Base-by-base conservation (phyloP, 2,329 filamentous ascomycete species). In the Huntiella bhutanensis region DNA sequence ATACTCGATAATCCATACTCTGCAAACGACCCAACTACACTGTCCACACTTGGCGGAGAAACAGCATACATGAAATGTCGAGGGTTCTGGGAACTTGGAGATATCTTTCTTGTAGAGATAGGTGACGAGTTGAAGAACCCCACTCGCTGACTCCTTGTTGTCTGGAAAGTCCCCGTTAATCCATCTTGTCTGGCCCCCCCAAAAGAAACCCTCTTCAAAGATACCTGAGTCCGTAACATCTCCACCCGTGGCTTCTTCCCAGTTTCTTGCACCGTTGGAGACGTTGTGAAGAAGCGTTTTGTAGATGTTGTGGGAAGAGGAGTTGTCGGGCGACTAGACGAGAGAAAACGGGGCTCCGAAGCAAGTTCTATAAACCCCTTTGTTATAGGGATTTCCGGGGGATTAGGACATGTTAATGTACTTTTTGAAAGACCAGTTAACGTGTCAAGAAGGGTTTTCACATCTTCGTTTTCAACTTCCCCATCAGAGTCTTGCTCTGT, bases 1-100 rank as follows among this genome's bases (percentile, higher is more conserved):
- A 82, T 70, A 49, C 78, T 68, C 0, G 82, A 80, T 6, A 77
- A 37, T 11, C 50, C 35, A 32, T 56, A 39, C 1, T 57, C 55
- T 6, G 52, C 53, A 43, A 60, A 46, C 1, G 55, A 45, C n/a
- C 42, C 41, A 34, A 16, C 43, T 7, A 52, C 41, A 19, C 48
- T 43, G 3, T 17, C 39, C 12, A 35, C 43, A 6, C 53, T 53
- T 7, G 58, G 55, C 0, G 62, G 60, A 13, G 57, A 55, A 6
- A 15, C 22, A 12, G 15, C 19, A 17, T 40, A 40, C 3, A 33
- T 11, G 4, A 28, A 28, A 1, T 6, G 5, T 28, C 22, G 22
- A 28, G 22, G 1, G 5, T 6, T 4, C 8, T 28, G 22, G 4
- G 22, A 28, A 7, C 6, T 28, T 28, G 6, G 22, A 8, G 22